Conservation (phyloP, 2,329 filamentous ascomycete species). For the Fusarium cicatricum region DNA sequence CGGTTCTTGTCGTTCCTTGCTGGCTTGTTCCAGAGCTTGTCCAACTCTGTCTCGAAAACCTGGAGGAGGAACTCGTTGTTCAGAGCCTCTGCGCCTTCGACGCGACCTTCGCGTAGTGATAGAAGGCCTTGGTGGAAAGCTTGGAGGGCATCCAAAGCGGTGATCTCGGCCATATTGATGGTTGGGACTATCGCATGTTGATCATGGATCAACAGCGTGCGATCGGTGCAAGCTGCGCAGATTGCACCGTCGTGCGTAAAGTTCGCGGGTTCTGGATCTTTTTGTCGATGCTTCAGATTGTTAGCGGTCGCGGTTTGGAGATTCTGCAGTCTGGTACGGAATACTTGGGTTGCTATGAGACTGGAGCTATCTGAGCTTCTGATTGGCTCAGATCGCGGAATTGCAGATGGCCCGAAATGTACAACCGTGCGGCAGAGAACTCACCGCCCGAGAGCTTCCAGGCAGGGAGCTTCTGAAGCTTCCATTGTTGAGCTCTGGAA, state of each 20-base stretch:
- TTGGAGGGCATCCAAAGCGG: constrained; percentile 79
- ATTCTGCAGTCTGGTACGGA: constrained; percentile 41
- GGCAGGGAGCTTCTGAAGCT: too few species aligned
- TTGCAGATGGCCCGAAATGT: not conserved
- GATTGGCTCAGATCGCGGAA: constrained; percentile 42
- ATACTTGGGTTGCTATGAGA: constrained; percentile 43
- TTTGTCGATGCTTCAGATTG: constrained; percentile 30
- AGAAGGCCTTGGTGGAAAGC: constrained; percentile 86
- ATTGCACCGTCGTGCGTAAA: constrained; percentile 37
- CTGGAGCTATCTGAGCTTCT: constrained; percentile 32
- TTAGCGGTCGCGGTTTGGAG: constrained; percentile 41
- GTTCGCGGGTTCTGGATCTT: constrained; percentile 35
- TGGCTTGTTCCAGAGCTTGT: constrained; percentile 77
- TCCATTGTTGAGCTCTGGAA: not conserved
- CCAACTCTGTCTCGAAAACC: constrained; percentile 75
- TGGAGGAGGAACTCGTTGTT: constrained; percentile 75
- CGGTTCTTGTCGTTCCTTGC: constrained; percentile 79
- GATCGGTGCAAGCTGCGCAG: constrained; percentile 30
- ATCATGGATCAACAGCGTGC: constrained; percentile 30
- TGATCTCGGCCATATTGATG: constrained; percentile 74
- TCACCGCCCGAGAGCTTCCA: too few species aligned
- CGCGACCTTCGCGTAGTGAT: constrained; percentile 74
- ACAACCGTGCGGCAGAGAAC: too few species aligned
- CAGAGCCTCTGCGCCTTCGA: constrained; percentile 68
- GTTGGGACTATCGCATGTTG: constrained; percentile 58